Base-by-base conservation (phyloP, 345 rosid species). In the Hibiscus syriacus region DNA sequence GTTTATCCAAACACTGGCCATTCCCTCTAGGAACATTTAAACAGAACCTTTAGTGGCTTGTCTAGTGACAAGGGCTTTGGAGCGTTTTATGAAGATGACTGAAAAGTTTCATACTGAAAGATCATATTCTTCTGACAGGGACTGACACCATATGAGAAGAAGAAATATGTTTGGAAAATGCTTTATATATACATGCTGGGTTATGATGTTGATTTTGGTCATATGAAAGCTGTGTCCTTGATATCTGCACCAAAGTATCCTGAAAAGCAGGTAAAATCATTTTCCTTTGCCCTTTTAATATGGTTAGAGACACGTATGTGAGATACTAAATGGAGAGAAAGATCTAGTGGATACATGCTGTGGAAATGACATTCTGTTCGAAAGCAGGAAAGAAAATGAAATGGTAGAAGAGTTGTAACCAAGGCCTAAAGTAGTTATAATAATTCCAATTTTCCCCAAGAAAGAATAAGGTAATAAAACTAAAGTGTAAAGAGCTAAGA, bases 201-300 rank as follows among this genome's bases (percentile, higher is more conserved):
- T n/a, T n/a, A n/a, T n/a, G n/a, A n/a, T n/a, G n/a, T n/a, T n/a
- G n/a, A n/a, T n/a, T n/a, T n/a, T n/a, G n/a, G n/a, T n/a, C n/a
- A n/a, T n/a, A n/a, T n/a, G n/a, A n/a, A n/a, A n/a, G n/a, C n/a
- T n/a, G n/a, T n/a, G n/a, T n/a, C n/a, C n/a, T n/a, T n/a, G n/a
- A n/a, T n/a, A n/a, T n/a, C n/a, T n/a, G n/a, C n/a, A n/a, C n/a
- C n/a, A n/a, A n/a, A n/a, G n/a, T n/a, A n/a, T n/a, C n/a, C 99
- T 29, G 98, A 94, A 80, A 94, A 94, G 78, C 99, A 89, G 96
- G 99, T 84, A 75, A 63, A 36, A 55, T 60, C 62, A 66, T 62
- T 49, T 62, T 39, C 16, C n/a, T 67, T 67, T 49, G 30, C 48
- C 32, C 64, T 45, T n/a, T 64, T 64, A 27, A 26, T 25, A 46